These are phyloP conservation scores for Calonectria honghensis DNA, from an alignment of 2,329 filamentous ascomycete genomes.

Conservation along the genomic window DNA sequence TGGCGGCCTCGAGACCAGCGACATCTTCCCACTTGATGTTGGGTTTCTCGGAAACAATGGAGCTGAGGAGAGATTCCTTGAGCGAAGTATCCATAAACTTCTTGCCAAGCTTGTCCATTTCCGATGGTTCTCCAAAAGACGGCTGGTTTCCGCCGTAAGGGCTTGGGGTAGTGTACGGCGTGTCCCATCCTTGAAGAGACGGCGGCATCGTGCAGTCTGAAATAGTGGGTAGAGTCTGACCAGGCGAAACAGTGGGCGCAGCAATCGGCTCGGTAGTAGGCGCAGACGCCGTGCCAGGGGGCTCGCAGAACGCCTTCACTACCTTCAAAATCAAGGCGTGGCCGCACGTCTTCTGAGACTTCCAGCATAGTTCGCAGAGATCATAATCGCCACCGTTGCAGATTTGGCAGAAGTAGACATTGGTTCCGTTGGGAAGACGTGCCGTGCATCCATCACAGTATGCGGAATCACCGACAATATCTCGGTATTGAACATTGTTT, in stretches of 20 bases:
- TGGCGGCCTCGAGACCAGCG: constrained; percentile 35
- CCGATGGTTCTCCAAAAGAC: neutral
- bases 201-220: neutral
- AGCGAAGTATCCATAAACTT: constrained; percentile 33
- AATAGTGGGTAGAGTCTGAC: neutral
- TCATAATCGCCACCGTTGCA: constrained; percentile 38
- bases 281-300: neutral
- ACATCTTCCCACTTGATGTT: constrained; percentile 41
- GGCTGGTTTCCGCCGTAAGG: neutral
- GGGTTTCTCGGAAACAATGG: constrained; percentile 38
- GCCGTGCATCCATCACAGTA: constrained; percentile 31
- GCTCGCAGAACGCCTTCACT: neutral
- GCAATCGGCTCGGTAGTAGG: too few species aligned
- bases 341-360: constrained; percentile 4
- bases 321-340: constrained; percentile 22
- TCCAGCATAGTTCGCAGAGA: constrained; percentile 39
- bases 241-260: too few species aligned
- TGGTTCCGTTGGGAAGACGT: neutral
- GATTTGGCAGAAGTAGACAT: constrained; percentile 27
- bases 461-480: neutral
- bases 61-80: constrained; percentile 30
- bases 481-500: neutral
- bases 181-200: neutral
- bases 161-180: neutral
- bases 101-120: constrained; percentile 33